phyloP scores from a whole-genome alignment of 768 basidiomycete genomes.

The Rhizopogon rudus region DNA sequence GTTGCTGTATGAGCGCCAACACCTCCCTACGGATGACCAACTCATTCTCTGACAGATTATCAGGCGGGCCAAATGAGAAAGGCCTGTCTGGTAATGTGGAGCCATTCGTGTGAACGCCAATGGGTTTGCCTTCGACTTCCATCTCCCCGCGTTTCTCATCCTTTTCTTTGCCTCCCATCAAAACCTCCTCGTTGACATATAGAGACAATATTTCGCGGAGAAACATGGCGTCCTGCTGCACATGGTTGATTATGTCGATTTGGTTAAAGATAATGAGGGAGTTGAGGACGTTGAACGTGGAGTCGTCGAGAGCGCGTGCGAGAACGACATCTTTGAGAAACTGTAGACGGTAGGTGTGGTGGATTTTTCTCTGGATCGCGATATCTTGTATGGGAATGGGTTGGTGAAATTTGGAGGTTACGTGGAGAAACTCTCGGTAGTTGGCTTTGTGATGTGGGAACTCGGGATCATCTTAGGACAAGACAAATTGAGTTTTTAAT shows the following conservation, averaged over 20 bases:
- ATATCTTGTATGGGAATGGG: slow-evolving; percentile 80
- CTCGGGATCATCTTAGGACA: slow-evolving; percentile 82
- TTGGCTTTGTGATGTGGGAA: slow-evolving; percentile 96
- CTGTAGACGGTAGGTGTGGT: slow-evolving; percentile 94
- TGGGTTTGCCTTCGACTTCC: slow-evolving; percentile 34
- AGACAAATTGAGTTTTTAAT: slow-evolving; percentile 11
- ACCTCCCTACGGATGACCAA: slow-evolving; percentile 65
- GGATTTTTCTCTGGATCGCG: slow-evolving; percentile 79
- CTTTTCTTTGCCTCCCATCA: slow-evolving; percentile 33
- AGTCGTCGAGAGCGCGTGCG: slow-evolving; percentile 90
- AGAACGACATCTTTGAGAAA: slow-evolving; percentile 99
- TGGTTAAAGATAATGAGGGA: slow-evolving; percentile 99
- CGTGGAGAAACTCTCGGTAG: slow-evolving; percentile 88
- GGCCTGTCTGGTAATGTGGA: slow-evolving; percentile 16
- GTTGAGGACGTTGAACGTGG: slow-evolving; percentile 95
- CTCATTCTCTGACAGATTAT: slow-evolving; percentile 50
- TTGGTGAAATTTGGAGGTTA: slow-evolving; percentile 82
- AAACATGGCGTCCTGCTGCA: slow-evolving; percentile 74
- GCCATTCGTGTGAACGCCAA: slow-evolving; percentile 32
- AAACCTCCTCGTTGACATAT: slow-evolving; percentile 69
- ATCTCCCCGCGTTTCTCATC: slow-evolving; percentile 27
- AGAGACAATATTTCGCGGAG: slow-evolving; percentile 72
- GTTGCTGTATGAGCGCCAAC: slow-evolving; percentile 84
- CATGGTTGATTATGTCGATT: slow-evolving; percentile 91
- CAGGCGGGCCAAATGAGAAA: slow-evolving; percentile 56